phyloP scores from a whole-genome alignment of 2,329 filamentous ascomycete genomes.

The Ceratocystis eucalypticola region DNA sequence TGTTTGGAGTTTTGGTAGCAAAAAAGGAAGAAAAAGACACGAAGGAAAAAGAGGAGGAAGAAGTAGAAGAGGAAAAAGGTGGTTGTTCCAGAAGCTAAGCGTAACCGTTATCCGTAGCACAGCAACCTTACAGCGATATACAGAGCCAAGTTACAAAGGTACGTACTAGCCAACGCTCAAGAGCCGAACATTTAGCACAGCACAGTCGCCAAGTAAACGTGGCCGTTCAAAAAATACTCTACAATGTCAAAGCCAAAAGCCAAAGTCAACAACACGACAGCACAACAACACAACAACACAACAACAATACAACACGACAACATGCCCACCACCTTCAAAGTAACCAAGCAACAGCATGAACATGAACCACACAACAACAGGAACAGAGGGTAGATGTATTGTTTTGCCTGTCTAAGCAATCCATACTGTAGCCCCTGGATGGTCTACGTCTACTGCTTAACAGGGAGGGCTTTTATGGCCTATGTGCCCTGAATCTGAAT shows the following conservation, averaged over 20 bases:
- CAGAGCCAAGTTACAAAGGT: background rate
- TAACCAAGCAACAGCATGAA: constrained; percentile 8
- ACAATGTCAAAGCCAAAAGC: background rate
- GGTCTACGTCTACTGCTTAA: background rate
- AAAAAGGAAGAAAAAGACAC: background rate
- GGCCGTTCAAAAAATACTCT: constrained; percentile 7
- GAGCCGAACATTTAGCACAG: too few relatives aligned
- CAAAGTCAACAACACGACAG: constrained; percentile 7
- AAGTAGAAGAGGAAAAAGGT: background rate
- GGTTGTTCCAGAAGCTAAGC: constrained; percentile 3
- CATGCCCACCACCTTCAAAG: background rate
- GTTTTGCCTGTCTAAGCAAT: too few relatives aligned
- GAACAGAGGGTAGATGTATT: background rate
- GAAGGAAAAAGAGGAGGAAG: background rate
- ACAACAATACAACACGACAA: background rate
- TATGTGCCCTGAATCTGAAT: background rate
- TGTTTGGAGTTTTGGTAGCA: too few relatives aligned
- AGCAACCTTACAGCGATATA: background rate
- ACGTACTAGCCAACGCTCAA: background rate
- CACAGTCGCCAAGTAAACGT: constrained; percentile 14
- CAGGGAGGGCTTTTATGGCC: background rate
- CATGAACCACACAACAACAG: background rate
- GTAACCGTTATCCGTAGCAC: background rate
- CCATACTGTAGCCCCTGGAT: background rate
- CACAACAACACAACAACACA: background rate